A percentile compares a stretch with the other conserved stretches of the same genome.
phyloP scores from a whole-genome alignment of 2,329 filamentous ascomycete species.

The Colletotrichum echinochloae region DNA sequence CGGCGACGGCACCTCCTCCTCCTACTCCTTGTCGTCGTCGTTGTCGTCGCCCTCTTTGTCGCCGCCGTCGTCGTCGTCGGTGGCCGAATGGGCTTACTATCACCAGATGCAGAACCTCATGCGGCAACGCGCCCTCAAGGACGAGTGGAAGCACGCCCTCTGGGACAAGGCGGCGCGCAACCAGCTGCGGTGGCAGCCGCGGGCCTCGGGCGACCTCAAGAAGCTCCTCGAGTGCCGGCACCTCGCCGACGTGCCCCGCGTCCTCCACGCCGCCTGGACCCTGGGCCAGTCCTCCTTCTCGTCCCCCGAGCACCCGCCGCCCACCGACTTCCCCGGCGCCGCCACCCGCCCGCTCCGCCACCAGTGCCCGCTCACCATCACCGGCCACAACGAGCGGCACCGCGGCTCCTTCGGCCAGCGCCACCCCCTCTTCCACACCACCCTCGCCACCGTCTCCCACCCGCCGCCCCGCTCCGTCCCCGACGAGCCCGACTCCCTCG shows the following conservation, averaged over 20 bases:
- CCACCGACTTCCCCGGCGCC: slow-evolving; percentile 36
- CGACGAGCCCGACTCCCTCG: slow-evolving; percentile 30
- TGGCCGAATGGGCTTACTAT: slow-evolving; percentile 56
- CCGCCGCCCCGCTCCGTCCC: slow-evolving; percentile 28
- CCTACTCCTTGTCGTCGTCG: too few relatives aligned
- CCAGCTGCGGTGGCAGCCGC: slow-evolving; percentile 55
- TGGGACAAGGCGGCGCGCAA: slow-evolving; percentile 59
- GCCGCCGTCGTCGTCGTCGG: background rate
- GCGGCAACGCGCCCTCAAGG: slow-evolving; percentile 57
- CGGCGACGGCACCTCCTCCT: slow-evolving; percentile 53
- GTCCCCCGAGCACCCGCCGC: slow-evolving; percentile 41
- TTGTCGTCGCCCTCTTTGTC: too few relatives aligned
- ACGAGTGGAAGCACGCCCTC: slow-evolving; percentile 59
- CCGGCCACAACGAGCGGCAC: slow-evolving; percentile 30
- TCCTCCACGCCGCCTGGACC: slow-evolving; percentile 59
- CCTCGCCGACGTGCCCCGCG: slow-evolving; percentile 53
- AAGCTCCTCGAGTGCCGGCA: slow-evolving; percentile 60
- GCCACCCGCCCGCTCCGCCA: slow-evolving; percentile 40
- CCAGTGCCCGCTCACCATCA: slow-evolving; percentile 38
- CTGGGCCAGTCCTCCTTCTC: slow-evolving; percentile 57
- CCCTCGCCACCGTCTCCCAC: slow-evolving; percentile 30
- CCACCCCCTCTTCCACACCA: slow-evolving; percentile 27
- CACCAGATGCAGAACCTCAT: slow-evolving; percentile 59
- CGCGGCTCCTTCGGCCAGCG: slow-evolving; percentile 26
- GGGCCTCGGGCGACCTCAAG: slow-evolving; percentile 57